Evolutionary conservation across 139 green algal species (phyloP).

Genomic region (Chara braunii): DNA sequence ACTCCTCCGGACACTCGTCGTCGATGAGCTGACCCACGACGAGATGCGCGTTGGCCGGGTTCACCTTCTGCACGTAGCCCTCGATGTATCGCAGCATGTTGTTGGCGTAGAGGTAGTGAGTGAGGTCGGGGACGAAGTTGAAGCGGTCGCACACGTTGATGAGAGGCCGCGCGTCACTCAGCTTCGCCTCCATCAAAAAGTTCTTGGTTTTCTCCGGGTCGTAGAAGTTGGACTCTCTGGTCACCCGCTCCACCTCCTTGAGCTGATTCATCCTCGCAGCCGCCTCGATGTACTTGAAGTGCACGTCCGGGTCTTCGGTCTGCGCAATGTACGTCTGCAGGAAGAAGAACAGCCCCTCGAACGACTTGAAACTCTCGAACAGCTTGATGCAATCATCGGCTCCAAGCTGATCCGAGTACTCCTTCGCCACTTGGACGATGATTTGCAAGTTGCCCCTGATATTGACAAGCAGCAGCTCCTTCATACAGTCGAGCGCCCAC

Average conservation of each 20-base stretch:
- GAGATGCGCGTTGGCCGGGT: slow-evolving; percentile 49
- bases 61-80: slow-evolving; percentile 97
- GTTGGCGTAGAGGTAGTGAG: slow-evolving; percentile 84
- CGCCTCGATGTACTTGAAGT: slow-evolving; percentile 99
- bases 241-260: slow-evolving; percentile 94
- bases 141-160: slow-evolving; percentile 99
- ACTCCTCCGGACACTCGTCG: slow-evolving; percentile 84
- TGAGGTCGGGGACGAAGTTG: slow-evolving; percentile 91
- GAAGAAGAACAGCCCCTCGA: slow-evolving; percentile 95
- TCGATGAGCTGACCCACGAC: slow-evolving; percentile 96
- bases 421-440: slow-evolving; percentile 83
- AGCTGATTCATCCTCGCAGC: slow-evolving; percentile 73
- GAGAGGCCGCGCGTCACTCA: slow-evolving; percentile 90
- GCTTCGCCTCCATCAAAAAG: slow-evolving; percentile 99
- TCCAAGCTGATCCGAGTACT: slow-evolving; percentile 94
- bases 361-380: slow-evolving; percentile 82
- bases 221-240: slow-evolving; percentile 83
- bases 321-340: slow-evolving; percentile 80
- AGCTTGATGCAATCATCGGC: slow-evolving; percentile 77
- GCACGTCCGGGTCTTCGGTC: slow-evolving; percentile 81
- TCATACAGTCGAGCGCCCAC: slow-evolving; percentile 90
- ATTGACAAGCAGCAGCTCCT: slow-evolving; percentile 88
- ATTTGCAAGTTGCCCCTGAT: slow-evolving; percentile 75
- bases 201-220: slow-evolving; percentile 78
- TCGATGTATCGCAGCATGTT: slow-evolving; percentile 96